Evolutionary conservation across 139 green algal genomes (phyloP), one percentile per base, ranked within the genome.

Genomic region (Chlamydomonas incerta): DNA sequence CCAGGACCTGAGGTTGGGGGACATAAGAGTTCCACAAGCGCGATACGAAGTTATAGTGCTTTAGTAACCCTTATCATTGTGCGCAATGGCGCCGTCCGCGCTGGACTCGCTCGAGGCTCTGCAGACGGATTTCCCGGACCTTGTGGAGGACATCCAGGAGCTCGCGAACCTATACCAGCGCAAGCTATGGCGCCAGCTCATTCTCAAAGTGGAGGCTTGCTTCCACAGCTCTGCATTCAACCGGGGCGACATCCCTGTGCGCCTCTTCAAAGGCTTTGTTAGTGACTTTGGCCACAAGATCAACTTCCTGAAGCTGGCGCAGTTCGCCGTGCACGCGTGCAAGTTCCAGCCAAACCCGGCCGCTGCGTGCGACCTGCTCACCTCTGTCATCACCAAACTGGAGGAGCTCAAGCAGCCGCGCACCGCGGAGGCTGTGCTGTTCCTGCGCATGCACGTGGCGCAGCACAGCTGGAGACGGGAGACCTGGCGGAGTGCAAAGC

Each of bases 181-280:
- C 17, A 99, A 98, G 93, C 91, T 99, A 55, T 99, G 98, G 98
- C 98, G 99, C 88, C 95, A 99, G 91, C 92, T 99, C 14, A 99
- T 96, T 1, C 68, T 97, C 2, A 94, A 95, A 66, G 82, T 99
- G 21, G 96, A 99, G 72, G 87, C 90, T 28, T 83, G 79, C 52
- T 92, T 96, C 35, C 70, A 87, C 14, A 69, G 72, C 46, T 66
- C 81, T 13, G 82, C 92, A 28, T 93, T 93, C 55, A 92, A 93
- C 62, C 70, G 89, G 20, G 93, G 85, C 21, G 92, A 94, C 41
- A 83, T 95, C 41, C 90, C 95, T 1, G 70, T 96, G n/a, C 72
- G 92, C 63, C 90, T 99, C 0, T 99, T 98, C 86, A 74, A 97
- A 17, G 89, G 94, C 71, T 99, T 99, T 89, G 94, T 99, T 34